Evolutionary conservation across 306 rosid species (phyloP).

Genomic region (Prosopis cineraria): DNA sequence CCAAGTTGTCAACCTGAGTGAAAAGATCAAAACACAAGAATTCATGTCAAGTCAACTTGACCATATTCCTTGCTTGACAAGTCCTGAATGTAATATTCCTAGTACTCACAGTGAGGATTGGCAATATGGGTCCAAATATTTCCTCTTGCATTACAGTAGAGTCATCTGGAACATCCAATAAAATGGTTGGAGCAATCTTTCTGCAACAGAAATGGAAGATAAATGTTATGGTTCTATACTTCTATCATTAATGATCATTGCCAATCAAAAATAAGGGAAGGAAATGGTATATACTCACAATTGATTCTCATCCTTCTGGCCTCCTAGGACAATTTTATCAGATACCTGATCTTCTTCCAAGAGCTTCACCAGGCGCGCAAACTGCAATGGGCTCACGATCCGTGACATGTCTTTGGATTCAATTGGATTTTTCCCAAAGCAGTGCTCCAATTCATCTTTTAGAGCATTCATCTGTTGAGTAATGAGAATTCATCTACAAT

Average conservation of each 20-base stretch:
- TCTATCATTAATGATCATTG: background rate
- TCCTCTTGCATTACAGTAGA: conserved; percentile 76
- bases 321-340: conserved; percentile 73
- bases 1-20: conserved; percentile 65
- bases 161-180: conserved; percentile 74
- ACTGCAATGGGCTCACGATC: conserved; percentile 64
- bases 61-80: conserved; percentile 3
- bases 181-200: conserved; percentile 75
- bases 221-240: conserved; percentile 16
- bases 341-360: conserved; percentile 68
- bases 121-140: conserved; percentile 81
- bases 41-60: background rate
- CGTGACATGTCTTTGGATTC: conserved; percentile 69
- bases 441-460: conserved; percentile 51
- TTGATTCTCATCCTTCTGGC: conserved; percentile 66
- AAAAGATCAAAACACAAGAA: background rate
- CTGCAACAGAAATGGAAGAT: conserved; percentile 43
- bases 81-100: conserved; percentile 4
- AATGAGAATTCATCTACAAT: conserved; percentile 28
- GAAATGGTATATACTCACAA: conserved; percentile 51
- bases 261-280: conserved; percentile 25
- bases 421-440: conserved; percentile 61
- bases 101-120: conserved; percentile 67
- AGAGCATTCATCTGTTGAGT: conserved; percentile 58
- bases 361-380: conserved; percentile 59